Base-by-base conservation (phyloP, 1,139 yeast species). In the Torulaspora pretoriensis region DNA sequence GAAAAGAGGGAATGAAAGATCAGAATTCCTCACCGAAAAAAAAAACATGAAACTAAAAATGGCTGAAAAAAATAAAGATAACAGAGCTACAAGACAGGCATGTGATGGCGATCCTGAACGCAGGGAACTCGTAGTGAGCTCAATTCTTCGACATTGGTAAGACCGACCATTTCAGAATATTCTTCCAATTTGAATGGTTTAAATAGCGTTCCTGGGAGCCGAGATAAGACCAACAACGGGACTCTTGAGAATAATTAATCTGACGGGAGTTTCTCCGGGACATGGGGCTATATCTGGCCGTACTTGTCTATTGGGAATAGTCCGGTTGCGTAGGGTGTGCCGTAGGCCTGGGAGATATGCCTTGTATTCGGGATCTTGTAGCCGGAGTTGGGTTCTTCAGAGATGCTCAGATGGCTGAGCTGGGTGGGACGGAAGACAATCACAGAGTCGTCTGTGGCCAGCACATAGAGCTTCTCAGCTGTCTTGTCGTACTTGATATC, bases 381-480 rank as follows among this genome's bases (percentile, higher is more conserved):
- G 30, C 38, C 38, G 31, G 38, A 35, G 19, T 35, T 35, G 38
- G 29, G 8, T 13, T 16, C 17, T 3, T 35, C 32, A 1, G 23
- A 12, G 8, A 2, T 12, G 13, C 8, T 2, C 24, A 4, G 8
- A 14, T 22, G 3, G 10, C 33, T 6, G 22, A 22, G 28, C 22
- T 12, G 25, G 13, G 24, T 27, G 5, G 29, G 26, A 5, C 16
- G 35, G 28, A 41, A 43, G 17, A 44, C 46, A n/a, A 47, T 17
- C n/a, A 49, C 52, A 2, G 52, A 47, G 16, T 45, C 45, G 34
- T 47, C 49, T 4, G 37, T 29, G 14, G 49, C 34, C 22, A 49
- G 34, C 27, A 49, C 43, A 27, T 42, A 42, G 19, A 49, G 47
- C 13, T 24, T 35, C 28, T 34, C 16, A 10, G 26, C 30, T 3